These are phyloP conservation scores for Camelina sativa DNA, from an alignment of 345 rosid genomes.

Conservation along the genomic window DNA sequence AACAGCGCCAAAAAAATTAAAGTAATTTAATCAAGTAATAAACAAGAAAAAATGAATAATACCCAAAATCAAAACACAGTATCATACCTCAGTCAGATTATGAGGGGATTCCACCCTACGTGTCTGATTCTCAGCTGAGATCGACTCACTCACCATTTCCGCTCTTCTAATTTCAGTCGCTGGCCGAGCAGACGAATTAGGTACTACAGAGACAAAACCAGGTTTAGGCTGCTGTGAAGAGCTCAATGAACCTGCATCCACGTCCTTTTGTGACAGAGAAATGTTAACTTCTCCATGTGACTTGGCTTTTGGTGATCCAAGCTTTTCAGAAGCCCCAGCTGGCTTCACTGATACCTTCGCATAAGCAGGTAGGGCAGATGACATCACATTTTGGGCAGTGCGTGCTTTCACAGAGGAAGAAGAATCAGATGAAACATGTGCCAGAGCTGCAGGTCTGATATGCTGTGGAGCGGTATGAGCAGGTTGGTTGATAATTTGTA, in stretches of 20 bases:
- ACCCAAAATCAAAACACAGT: conserved; percentile 7
- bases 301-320: conserved; percentile 48
- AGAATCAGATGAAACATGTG: conserved; percentile 48
- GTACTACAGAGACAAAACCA: conserved; percentile 45
- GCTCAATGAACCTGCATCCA: conserved; percentile 46
- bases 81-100: conserved; percentile 56
- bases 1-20: conserved; percentile 14
- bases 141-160: conserved; percentile 54
- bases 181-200: conserved; percentile 39
- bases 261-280: conserved; percentile 46
- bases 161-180: conserved; percentile 48
- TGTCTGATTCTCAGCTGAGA: conserved; percentile 59
- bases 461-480: conserved; percentile 45
- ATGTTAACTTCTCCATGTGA: conserved; percentile 47
- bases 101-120: conserved; percentile 50
- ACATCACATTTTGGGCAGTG: conserved; percentile 47
- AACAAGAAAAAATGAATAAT: not conserved
- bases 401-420: conserved; percentile 48
- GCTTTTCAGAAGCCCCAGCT: conserved; percentile 53
- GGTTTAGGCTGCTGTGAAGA: conserved; percentile 47
- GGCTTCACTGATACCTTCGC: conserved; percentile 62
- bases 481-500: conserved; percentile 55
- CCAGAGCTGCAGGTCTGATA: conserved; percentile 51
- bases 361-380: conserved; percentile 49
- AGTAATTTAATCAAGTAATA: conserved; percentile 13